These are phyloP conservation scores for Purpureocillium takamizusanense DNA, from an alignment of 2,329 filamentous ascomycete genomes.

Conservation along the genomic window DNA sequence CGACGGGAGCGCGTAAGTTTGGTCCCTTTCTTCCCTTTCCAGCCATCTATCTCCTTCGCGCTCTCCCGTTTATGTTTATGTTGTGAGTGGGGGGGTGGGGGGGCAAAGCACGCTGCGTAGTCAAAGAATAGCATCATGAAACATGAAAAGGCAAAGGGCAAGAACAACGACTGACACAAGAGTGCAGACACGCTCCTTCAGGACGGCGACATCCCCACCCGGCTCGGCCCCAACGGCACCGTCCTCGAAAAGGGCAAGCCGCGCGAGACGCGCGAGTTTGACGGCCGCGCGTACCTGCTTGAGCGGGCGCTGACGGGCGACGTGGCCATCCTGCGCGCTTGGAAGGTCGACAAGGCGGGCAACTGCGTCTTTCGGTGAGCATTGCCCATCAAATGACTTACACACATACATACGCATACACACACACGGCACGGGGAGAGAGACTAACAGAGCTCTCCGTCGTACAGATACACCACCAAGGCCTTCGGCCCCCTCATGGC, in stretches of 20 bases:
- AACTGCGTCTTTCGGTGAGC: constrained; percentile 70
- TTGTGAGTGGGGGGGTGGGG: no score
- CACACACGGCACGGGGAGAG: not conserved
- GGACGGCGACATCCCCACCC: constrained; percentile 57
- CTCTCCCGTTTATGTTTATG: no score
- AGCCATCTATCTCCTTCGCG: no score
- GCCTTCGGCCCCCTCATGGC: constrained; percentile 71
- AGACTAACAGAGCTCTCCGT: no score
- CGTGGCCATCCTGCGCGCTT: constrained; percentile 67
- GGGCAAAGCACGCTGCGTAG: no score
- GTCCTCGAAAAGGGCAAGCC: constrained; percentile 55
- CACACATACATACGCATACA: not conserved
- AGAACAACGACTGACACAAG: no score
- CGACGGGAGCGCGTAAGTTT: constrained; percentile 56
- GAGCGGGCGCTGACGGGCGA: constrained; percentile 69
- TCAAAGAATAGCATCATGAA: no score
- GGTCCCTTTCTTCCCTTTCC: no score
- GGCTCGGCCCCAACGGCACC: constrained; percentile 48
- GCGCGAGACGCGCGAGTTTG: constrained; percentile 64
- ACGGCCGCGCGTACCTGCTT: constrained; percentile 66
- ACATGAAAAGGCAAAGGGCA: no score
- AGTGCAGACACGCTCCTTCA: constrained; percentile 53
- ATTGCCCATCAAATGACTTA: not conserved
- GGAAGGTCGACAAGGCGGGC: constrained; percentile 66
- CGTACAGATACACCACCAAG: constrained; percentile 62